Evolutionary conservation across 192 early-diverging fungal genomes (phyloP), one percentile per base, ranked within the genome.

Genomic region (Coemansia sp.): DNA sequence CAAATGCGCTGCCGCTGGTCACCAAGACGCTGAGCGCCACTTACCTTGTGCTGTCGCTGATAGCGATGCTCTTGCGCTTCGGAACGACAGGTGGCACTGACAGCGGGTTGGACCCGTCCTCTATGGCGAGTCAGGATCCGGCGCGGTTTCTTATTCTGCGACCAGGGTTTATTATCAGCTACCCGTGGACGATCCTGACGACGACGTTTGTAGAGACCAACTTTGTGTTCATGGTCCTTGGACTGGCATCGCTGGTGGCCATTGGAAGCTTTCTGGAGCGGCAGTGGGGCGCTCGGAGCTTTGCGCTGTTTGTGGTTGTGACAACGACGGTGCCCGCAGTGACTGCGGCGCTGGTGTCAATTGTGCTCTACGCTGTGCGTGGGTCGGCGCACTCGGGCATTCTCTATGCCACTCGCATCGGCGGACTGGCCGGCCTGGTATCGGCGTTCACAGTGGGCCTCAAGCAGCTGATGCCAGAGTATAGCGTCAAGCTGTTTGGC

Each of bases 401-500:
- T 0, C 63, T 82, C 48, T 82, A 82, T 18, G 39, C 52, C 11
- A 70, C 65, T 37, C 66, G 52, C 38, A 26, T 91, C 41, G 84
- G 88, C 69, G 96, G 96, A 4, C 69, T 95, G 74, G 77, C 85
- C 28, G 89, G 75, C 31, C 70, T 96, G 6, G 62, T 93, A 13
- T 80, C 85, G 35, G 92, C 85, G 42, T 92, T 94, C 45, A 70
- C 93, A 2, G 91, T 96, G 25, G 91, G 91, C 13, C 94, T 96
- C 72, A 96, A 95, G 71, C 90, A 95, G 60, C 68, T 94, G 9
- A 85, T 95, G 16, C 96, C 96, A 0, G 96, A 98, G 61, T 92
- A 98, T 72, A 64, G 77, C 21, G 64, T 95, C 41, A 87, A 82
- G 61, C 57, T 94, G 13, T 84, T 89, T 59, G 78, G 77, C 28